Percentiles rank a stretch among this genome's conserved stretches.
These are phyloP conservation scores for Dactylis glomerata DNA, from an alignment of 176 grass and related monocot genomes.

Conservation along the genomic window DNA sequence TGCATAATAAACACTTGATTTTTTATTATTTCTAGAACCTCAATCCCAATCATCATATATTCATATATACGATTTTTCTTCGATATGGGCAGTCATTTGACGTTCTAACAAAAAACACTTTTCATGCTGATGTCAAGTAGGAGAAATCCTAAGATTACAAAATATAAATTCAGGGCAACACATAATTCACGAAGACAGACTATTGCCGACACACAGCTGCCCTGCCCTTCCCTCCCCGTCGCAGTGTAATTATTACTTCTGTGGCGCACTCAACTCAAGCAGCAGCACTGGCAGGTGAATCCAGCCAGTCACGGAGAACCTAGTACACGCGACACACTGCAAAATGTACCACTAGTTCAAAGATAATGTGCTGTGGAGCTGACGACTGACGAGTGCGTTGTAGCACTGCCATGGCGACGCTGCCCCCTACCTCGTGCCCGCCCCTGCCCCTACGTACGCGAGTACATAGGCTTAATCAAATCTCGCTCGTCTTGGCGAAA, in stretches of 20 bases:
- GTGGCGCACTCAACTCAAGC: not conserved
- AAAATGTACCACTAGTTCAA: not conserved
- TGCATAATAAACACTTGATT: too few relatives aligned
- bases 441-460: too few relatives aligned
- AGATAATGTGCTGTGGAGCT: not conserved
- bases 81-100: not conserved
- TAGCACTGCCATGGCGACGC: not conserved
- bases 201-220: not conserved
- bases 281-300: not conserved
- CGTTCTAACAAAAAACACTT: not conserved
- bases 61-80: too few relatives aligned
- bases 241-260: not conserved
- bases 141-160: not conserved
- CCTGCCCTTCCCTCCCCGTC: not conserved
- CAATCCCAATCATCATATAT: too few relatives aligned
- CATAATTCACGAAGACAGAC: not conserved
- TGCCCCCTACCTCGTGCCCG: not conserved
- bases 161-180: not conserved
- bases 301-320: not conserved
- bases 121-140: not conserved
- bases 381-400: not conserved
- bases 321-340: not conserved
- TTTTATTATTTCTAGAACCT: too few relatives aligned
- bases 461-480: not conserved
- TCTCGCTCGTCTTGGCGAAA: constrained; percentile 50